Base-by-base conservation (phyloP, 164 flowering plant genomes). In the Warburgia ugandensis region DNA sequence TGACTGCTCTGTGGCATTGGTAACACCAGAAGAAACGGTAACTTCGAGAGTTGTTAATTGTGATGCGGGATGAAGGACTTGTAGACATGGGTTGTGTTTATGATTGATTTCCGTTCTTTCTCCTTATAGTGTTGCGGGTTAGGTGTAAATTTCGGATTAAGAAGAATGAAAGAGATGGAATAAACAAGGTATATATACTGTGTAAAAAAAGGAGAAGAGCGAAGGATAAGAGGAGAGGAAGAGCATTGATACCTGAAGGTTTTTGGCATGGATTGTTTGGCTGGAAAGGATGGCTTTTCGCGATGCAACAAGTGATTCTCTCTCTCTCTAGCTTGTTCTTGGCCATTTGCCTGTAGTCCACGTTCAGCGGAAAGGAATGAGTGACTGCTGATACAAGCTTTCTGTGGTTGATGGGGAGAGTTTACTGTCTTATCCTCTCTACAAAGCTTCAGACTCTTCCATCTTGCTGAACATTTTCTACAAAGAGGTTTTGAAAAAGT, bases 1-100 rank as follows among this genome's bases (percentile, higher is more conserved):
- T 57, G 30, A 84, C 84, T 7, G 60, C 48, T 3, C 70, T 76
- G 5, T 70, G 76, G 64, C 96, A 86, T 2, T 71, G 79, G 73
- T 81, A 72, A 61, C 97, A 91, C 94, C 87, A 86, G 58, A 79
- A 91, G 13, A 59, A 65, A 40, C 64, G 71, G 69, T 26, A 81
- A 50, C 30, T 59, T 59, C 68, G 59, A 13, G 26, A 26, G 20
- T 46, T 60, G 35, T 50, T 50, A 59, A 29, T 44, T 12, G 58
- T 52, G 13, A 8, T 32, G 33, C 39, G 59, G 21, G 69, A 26
- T 13, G 22, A 47, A 22, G 55, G 69, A 68, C 69, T 39, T 54
- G 58, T 16, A 52, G 81, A 74, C 80, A 75, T 75, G 45, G 22
- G 52, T 21, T 26, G 20, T 5, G 17, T 31, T 23, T 22, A 29